A percentile compares a stretch with the other conserved stretches of the same genome.
phyloP scores from a whole-genome alignment of 805 yeast genomes.

The Nakazawaea laoshanensis region DNA sequence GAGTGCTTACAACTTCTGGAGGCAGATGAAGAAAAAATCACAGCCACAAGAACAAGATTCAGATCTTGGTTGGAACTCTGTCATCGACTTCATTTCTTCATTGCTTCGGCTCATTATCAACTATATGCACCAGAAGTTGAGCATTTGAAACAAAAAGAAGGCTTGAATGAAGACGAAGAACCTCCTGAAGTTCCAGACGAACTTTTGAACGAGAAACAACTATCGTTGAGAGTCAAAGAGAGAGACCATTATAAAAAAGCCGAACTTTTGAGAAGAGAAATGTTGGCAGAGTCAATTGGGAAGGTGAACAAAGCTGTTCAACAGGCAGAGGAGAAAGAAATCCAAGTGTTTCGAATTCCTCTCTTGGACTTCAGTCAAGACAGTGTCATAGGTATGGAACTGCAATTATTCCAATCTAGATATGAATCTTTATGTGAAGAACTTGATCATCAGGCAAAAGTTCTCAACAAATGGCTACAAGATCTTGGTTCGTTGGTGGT shows the following conservation, averaged over 20 bases:
- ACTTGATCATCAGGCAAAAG: constrained; percentile 42
- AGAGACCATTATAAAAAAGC: constrained; percentile 49
- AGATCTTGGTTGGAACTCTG: constrained; percentile 49
- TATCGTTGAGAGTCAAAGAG: constrained; percentile 36
- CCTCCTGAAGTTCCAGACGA: constrained; percentile 12
- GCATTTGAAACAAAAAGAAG: constrained; percentile 17
- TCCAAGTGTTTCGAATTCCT: constrained; percentile 1
- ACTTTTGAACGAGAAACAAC: constrained; percentile 17
- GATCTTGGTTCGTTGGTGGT: constrained; percentile 36
- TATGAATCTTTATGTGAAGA: constrained; percentile 19
- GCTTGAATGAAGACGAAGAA: constrained; percentile 16
- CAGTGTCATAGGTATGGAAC: constrained; percentile 13
- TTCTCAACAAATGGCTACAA: constrained; percentile 43
- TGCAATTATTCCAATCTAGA: constrained; percentile 17
- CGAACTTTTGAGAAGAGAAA: constrained; percentile 45
- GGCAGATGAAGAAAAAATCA: constrained; percentile 3
- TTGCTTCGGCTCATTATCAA: constrained; percentile 69
- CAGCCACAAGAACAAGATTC: constrained; percentile 20
- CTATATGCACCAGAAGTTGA: constrained; percentile 24
- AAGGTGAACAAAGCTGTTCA: constrained; percentile 21
- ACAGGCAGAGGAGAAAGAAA: not conserved
- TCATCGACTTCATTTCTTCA: constrained; percentile 71
- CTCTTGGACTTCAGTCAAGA: not conserved
- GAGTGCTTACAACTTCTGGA: constrained; percentile 12
- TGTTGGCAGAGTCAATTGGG: constrained; percentile 34